Base-by-base conservation (phyloP, 805 yeast species). In the Cyberlindnera maritima region DNA sequence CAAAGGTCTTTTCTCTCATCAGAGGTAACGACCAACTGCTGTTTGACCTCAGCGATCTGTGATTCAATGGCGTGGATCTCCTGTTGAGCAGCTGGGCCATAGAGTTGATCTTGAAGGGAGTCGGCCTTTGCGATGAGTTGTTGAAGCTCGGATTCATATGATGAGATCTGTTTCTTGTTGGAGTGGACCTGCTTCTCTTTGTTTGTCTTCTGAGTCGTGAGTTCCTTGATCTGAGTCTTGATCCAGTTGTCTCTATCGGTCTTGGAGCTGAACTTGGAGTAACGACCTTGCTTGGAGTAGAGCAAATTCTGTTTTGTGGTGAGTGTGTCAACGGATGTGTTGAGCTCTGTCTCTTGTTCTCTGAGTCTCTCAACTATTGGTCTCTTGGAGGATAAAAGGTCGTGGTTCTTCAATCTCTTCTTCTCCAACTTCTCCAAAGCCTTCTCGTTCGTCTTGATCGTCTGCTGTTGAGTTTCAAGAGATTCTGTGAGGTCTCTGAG, bases 1-100 rank as follows among this genome's bases (percentile, higher is more conserved):
- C 96, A 88, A 11, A 84, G 66, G 9, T 65, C 67, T 59, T 86
- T 89, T 56, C 95, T 77, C 49, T 79, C 74, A 57, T 89, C 96
- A 12, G 77, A 72, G 23, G 80, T 70, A 2, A 60, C 64, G 18
- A 69, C 63, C 40, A 79, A 73, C 20, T 71, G 57, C 3, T 58
- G 49, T 54, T 75, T 81, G 18, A 76, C 55, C 0, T 62, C 61
- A 14, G 68, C 57, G 15, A 71, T 45, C 32, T 44, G 38, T 11
- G 36, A 47, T 23, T 53, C 57, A 15, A 53, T 13, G 19, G 35
- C 26, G 5, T 44, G 43, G 17, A 37, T 48, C 44, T 68, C 68
- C 4, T 61, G 58, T 8, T 60, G 53, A 1, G 67, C 53, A 1
- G 62, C 54, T 1, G 70, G 62, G 1, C 74, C 72, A 21, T 66